phyloP scores from a whole-genome alignment of 148 eudicot species.

The Vaccinium macrocarpon region DNA sequence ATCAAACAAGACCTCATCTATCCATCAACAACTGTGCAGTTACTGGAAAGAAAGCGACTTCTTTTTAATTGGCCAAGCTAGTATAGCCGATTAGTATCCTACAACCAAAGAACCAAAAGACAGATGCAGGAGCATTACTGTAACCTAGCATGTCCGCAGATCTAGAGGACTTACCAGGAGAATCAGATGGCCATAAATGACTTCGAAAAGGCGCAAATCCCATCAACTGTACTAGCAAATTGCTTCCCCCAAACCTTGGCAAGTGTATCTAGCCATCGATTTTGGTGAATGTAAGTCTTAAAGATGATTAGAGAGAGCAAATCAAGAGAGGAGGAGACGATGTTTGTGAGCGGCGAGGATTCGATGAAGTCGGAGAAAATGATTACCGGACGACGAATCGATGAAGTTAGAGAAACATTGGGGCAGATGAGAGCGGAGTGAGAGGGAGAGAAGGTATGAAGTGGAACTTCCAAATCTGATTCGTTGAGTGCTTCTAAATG shows the following conservation, averaged over 20 bases:
- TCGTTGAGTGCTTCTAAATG: neutral
- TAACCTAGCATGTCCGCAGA: neutral
- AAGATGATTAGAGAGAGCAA: neutral
- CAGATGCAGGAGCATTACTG: neutral
- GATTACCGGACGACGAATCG: neutral
- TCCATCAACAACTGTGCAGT: constrained; percentile 1
- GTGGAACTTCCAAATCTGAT: neutral
- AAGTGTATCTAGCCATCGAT: neutral
- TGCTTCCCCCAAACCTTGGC: neutral
- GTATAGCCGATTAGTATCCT: neutral
- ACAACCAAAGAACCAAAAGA: neutral
- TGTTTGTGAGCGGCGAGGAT: neutral
- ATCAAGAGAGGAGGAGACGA: neutral
- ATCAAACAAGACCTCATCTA: neutral
- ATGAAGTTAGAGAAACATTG: neutral
- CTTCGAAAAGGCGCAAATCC: constrained; percentile 3
- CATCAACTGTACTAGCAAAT: neutral
- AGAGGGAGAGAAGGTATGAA: neutral
- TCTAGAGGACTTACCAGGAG: constrained; percentile 14
- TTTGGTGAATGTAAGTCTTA: neutral
- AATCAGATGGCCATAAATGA: constrained; percentile 12
- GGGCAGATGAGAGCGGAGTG: neutral
- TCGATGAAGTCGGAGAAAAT: neutral
- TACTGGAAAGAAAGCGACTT: neutral
- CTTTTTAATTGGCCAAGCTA: neutral